Percentiles rank a stretch among this genome's conserved stretches.
Evolutionary conservation across 83 land plant genomes (phyloP).

Genomic region (Diphasiastrum complanatum): DNA sequence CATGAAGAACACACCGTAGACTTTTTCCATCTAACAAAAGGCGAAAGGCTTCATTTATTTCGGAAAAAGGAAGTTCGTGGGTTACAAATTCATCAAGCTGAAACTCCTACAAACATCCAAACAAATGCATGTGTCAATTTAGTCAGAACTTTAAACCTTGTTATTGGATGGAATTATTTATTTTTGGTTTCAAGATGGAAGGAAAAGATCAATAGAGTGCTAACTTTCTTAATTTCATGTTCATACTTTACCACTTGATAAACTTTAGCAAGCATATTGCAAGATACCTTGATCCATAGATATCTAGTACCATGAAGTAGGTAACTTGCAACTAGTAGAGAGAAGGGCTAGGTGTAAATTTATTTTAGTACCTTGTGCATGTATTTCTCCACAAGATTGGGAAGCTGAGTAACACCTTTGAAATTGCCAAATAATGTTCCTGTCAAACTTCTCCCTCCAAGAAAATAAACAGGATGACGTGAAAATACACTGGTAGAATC

Average conservation of each 20-base stretch:
- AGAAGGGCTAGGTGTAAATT: neutral
- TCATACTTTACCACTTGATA: too few relatives aligned
- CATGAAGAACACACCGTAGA: constrained; percentile 54
- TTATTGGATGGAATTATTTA: too few relatives aligned
- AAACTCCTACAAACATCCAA: constrained; percentile 51
- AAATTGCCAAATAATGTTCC: constrained; percentile 83
- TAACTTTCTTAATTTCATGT: too few relatives aligned
- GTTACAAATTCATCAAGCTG: constrained; percentile 64
- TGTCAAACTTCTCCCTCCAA: constrained; percentile 59
- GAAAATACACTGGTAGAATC: constrained; percentile 44
- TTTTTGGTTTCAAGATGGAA: too few relatives aligned
- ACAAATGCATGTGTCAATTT: too few relatives aligned
- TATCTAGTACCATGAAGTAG: too few relatives aligned
- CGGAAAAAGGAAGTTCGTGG: constrained; percentile 60
- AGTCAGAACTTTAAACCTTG: too few relatives aligned
- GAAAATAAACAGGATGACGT: constrained; percentile 58
- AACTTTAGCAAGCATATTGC: too few relatives aligned
- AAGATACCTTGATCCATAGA: too few relatives aligned
- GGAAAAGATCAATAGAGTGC: too few relatives aligned
- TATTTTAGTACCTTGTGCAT: constrained; percentile 45
- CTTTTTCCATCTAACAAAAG: constrained; percentile 43
- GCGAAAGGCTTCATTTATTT: constrained; percentile 74
- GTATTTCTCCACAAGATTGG: constrained; percentile 64
- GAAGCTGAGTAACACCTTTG: constrained; percentile 79
- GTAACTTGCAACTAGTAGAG: too few relatives aligned